Conservation (phyloP, 305 asterid genomes). For the Salvia sclarea region DNA sequence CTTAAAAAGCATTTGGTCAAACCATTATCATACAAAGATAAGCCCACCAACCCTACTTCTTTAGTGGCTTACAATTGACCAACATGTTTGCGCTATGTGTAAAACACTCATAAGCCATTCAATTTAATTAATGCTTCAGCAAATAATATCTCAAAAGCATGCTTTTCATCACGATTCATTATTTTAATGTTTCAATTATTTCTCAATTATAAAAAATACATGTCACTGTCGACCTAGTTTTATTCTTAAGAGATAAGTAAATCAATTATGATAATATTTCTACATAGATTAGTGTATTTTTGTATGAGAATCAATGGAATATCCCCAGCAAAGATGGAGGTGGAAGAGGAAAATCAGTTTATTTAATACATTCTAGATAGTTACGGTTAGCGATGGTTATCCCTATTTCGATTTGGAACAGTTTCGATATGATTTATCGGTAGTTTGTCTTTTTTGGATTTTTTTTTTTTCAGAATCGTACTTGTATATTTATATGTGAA, state of each 20-base stretch:
- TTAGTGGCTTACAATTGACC: constrained; percentile 23
- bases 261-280: neutral
- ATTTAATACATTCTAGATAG: neutral
- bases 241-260: constrained; percentile 7
- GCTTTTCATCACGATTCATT: neutral
- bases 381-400: no score
- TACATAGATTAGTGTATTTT: neutral
- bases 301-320: neutral
- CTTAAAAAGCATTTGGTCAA: constrained; percentile 11
- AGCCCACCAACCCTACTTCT: constrained; percentile 28
- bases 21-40: constrained; percentile 8
- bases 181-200: neutral
- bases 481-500: no score
- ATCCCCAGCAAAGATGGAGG: neutral
- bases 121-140: constrained; percentile 19
- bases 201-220: neutral
- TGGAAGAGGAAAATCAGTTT: neutral
- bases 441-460: no score
- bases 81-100: constrained; percentile 17
- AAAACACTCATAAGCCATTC: constrained; percentile 20
- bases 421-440: no score
- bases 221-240: neutral
- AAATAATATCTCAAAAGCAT: constrained; percentile 17
- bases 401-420: no score
- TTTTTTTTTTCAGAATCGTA: no score